Percentiles rank a stretch among this genome's conserved stretches.
Conservation (phyloP, 208 protist species). For the Trypanosoma boissoni region DNA sequence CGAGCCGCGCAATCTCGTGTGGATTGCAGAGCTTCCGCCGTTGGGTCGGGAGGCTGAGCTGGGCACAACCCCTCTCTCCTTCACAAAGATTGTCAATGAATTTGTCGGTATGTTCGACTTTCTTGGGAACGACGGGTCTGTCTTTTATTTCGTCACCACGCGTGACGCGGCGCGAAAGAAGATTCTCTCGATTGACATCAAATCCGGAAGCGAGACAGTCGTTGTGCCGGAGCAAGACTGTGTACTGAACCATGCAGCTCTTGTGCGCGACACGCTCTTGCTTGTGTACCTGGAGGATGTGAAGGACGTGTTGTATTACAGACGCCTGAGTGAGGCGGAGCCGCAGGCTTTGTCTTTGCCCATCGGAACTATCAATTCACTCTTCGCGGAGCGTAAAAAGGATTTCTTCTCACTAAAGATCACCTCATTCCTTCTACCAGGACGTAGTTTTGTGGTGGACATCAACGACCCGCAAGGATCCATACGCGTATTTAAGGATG, state of each 20-base stretch:
- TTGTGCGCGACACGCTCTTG: constrained; percentile 77
- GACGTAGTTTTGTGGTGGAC: constrained; percentile 73
- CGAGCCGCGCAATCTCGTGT: constrained; percentile 83
- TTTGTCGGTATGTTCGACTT: constrained; percentile 89
- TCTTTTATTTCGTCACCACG: constrained; percentile 92
- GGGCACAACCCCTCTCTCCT: constrained; percentile 34
- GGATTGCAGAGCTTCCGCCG: constrained; percentile 59
- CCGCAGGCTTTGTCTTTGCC: constrained; percentile 65
- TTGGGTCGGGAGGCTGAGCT: constrained; percentile 26
- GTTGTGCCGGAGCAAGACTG: constrained; percentile 72
- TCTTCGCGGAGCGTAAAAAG: constrained; percentile 55
- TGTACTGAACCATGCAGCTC: constrained; percentile 51
- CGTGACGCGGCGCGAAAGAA: constrained; percentile 83
- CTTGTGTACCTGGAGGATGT: constrained; percentile 92
- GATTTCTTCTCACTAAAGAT: constrained; percentile 89
- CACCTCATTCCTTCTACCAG: constrained; percentile 89
- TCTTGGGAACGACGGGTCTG: constrained; percentile 78
- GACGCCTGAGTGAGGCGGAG: constrained; percentile 34
- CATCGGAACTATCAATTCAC: constrained; percentile 61
- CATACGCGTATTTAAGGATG: constrained; percentile 66
- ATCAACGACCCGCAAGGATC: constrained; percentile 64
- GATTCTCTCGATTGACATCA: constrained; percentile 80
- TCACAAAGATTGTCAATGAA: constrained; percentile 74
- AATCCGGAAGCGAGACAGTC: constrained; percentile 35
- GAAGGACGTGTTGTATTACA: constrained; percentile 89